A percentile compares a stretch with the other conserved stretches of the same genome.
Conservation (phyloP, 345 rosid species). For the Citrus maxima region DNA sequence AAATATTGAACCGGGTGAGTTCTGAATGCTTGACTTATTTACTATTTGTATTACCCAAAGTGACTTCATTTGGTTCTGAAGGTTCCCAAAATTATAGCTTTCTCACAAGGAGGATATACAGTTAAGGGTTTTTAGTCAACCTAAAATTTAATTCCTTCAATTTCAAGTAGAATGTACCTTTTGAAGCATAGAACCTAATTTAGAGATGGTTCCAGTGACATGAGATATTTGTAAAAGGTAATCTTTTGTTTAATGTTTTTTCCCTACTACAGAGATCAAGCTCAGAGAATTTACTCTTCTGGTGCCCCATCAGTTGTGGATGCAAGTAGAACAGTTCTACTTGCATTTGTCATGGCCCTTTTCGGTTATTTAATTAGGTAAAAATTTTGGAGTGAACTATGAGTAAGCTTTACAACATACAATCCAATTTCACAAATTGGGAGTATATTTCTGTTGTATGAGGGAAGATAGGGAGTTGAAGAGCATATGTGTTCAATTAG, state of each 20-base stretch:
- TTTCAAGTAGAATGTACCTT: background rate
- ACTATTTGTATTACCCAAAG: background rate
- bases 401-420: background rate
- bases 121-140: background rate
- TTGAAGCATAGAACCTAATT: background rate
- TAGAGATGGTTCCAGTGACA: background rate
- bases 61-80: background rate
- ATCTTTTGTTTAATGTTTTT: background rate
- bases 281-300: constrained; percentile 63
- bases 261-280: constrained; percentile 61
- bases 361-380: constrained; percentile 31
- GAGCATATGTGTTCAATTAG: background rate
- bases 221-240: background rate
- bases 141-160: background rate
- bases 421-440: background rate
- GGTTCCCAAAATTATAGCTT: background rate
- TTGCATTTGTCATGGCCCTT: constrained; percentile 26
- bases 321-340: constrained; percentile 29
- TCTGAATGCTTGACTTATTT: background rate
- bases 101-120: background rate
- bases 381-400: background rate
- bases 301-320: constrained; percentile 24
- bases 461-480: background rate
- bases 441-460: background rate
- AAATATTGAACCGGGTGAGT: constrained; percentile 77